Conservation (phyloP, 2,329 filamentous ascomycete species). For the Penicillium digitatum region DNA sequence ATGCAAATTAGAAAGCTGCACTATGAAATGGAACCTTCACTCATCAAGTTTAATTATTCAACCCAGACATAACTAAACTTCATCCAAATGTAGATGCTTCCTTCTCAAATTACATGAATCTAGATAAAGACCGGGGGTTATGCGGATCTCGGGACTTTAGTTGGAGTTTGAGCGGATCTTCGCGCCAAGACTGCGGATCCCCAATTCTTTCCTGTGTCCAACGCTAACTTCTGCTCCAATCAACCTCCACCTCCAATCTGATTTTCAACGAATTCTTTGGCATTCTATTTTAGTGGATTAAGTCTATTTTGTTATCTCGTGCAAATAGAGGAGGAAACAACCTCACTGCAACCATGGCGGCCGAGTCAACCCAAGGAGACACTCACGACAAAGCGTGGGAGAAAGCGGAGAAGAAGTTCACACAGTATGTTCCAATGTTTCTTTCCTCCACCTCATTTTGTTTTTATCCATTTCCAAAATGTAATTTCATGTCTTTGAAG, state of each 20-base stretch:
- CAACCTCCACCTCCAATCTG: slow-evolving; percentile 18
- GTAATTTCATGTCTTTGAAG: neutral
- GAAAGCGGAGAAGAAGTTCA: slow-evolving; percentile 58
- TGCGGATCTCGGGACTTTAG: neutral
- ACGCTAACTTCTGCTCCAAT: slow-evolving; percentile 19
- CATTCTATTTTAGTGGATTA: neutral
- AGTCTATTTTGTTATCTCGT: neutral
- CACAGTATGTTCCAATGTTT: slow-evolving; percentile 49
- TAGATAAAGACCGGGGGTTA: neutral
- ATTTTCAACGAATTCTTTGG: neutral
- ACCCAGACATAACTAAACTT: neutral
- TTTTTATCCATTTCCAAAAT: neutral
- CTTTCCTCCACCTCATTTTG: neutral
- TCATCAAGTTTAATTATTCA: neutral
- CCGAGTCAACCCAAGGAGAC: slow-evolving; percentile 16
- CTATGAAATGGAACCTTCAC: neutral
- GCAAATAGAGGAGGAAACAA: neutral
- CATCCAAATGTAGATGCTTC: neutral
- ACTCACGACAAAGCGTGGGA: slow-evolving; percentile 51
- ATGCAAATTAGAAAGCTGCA: neutral
- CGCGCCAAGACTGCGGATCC: slow-evolving; percentile 27
- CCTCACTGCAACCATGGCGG: slow-evolving; percentile 18
- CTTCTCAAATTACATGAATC: neutral
- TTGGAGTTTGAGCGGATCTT: slow-evolving; percentile 37
- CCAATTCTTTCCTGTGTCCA: slow-evolving; percentile 22